Evolutionary conservation across 2,329 filamentous ascomycete species (phyloP).

Genomic region (Apiospora hydei): DNA sequence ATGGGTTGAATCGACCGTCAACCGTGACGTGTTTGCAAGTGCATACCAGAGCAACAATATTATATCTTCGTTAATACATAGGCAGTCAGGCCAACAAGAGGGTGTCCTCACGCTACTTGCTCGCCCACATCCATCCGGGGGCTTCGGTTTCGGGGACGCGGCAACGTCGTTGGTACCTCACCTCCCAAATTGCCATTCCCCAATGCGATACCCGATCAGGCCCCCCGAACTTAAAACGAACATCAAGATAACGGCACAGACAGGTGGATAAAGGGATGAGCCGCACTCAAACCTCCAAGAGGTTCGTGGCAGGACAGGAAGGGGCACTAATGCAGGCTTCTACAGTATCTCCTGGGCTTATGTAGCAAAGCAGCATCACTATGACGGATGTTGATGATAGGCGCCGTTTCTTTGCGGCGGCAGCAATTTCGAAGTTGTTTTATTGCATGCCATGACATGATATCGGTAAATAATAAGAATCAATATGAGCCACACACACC

Average conservation of each 20-base stretch:
- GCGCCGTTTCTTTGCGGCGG: background rate
- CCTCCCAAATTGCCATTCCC: background rate
- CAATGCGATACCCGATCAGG: slow-evolving; percentile 1
- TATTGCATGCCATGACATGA: background rate
- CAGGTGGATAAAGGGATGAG: slow-evolving; percentile 14
- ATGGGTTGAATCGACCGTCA: slow-evolving; percentile 6
- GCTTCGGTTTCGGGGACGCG: background rate
- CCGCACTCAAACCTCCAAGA: background rate
- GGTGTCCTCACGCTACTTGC: background rate
- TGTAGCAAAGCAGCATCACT: background rate
- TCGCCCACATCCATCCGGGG: background rate
- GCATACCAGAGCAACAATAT: background rate
- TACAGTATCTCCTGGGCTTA: background rate
- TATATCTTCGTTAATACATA: background rate
- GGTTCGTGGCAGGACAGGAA: background rate
- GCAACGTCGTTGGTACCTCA: background rate
- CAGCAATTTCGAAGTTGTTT: background rate
- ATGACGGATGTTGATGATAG: background rate
- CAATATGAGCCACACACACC: no score
- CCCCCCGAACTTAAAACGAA: slow-evolving; percentile 8
- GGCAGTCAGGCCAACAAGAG: background rate
- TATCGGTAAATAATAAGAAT: no score
- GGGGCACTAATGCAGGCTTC: background rate
- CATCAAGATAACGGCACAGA: slow-evolving; percentile 1
- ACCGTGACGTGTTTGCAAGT: background rate